Evolutionary conservation across 257 asterid genomes (phyloP).

Genomic region (Scutellaria baicalensis): DNA sequence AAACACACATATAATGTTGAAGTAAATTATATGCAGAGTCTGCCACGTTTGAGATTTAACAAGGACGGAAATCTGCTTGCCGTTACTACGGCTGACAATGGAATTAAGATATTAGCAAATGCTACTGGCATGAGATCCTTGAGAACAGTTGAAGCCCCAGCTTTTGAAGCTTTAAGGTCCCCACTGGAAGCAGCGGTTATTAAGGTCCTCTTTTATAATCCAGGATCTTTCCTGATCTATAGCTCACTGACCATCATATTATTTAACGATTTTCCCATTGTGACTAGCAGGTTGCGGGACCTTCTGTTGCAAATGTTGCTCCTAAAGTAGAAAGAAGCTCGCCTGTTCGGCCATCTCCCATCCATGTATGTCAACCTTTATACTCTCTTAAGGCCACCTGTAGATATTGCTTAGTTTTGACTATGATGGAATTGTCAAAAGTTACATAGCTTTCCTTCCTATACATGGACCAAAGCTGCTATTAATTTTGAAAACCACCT

Average conservation of each 20-base stretch:
- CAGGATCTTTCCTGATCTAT: background rate
- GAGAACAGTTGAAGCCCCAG: slow-evolving; percentile 61
- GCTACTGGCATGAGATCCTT: slow-evolving; percentile 77
- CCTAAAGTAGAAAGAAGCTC: slow-evolving; percentile 98
- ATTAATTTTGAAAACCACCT: background rate
- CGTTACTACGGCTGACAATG: slow-evolving; percentile 83
- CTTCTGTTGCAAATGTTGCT: slow-evolving; percentile 66
- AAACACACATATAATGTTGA: slow-evolving; percentile 2
- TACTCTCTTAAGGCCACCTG: background rate
- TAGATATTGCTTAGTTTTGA: background rate
- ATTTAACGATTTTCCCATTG: slow-evolving; percentile 8
- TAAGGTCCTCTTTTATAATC: slow-evolving; percentile 47
- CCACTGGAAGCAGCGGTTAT: slow-evolving; percentile 74
- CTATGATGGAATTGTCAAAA: background rate
- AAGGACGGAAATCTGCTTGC: slow-evolving; percentile 97
- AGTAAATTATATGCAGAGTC: slow-evolving; percentile 43
- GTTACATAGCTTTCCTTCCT: background rate
- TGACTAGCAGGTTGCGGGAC: slow-evolving; percentile 64
- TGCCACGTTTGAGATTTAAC: slow-evolving; percentile 89
- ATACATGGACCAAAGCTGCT: background rate
- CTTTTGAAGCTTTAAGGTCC: slow-evolving; percentile 76
- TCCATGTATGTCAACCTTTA: slow-evolving; percentile 50
- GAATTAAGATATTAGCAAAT: slow-evolving; percentile 84
- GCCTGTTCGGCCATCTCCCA: slow-evolving; percentile 86
- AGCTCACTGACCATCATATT: background rate